Evolutionary conservation across 2,329 filamentous ascomycete species (phyloP).

Genomic region (Sporothrix curviconia): DNA sequence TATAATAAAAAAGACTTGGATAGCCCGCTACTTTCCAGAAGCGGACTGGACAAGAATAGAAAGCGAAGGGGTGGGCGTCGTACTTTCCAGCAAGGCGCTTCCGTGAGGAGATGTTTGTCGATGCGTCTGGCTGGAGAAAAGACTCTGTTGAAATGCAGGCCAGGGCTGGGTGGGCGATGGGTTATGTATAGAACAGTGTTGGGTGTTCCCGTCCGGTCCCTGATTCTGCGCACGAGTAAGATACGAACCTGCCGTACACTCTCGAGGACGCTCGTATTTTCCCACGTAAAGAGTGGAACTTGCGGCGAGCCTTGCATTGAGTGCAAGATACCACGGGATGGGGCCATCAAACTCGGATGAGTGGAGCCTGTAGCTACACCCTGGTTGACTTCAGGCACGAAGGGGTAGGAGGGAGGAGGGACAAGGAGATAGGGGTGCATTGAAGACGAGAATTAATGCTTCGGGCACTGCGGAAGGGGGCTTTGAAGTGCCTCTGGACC

Average conservation of each 20-base stretch:
- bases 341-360: neutral
- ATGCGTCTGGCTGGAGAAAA: neutral
- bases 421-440: neutral
- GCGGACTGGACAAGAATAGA: neutral
- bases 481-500: too few species aligned
- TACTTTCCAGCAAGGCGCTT: neutral
- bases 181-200: neutral
- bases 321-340: neutral
- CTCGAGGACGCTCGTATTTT: too few species aligned
- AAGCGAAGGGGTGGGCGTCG: neutral
- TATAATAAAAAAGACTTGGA: slow-evolving; percentile 6
- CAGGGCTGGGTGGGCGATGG: neutral
- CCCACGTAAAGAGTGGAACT: too few species aligned
- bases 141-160: neutral
- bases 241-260: too few species aligned
- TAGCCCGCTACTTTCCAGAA: slow-evolving; percentile 11
- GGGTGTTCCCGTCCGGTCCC: neutral
- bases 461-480: neutral
- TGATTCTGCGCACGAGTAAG: too few species aligned
- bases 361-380: neutral
- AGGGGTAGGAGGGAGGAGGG: neutral
- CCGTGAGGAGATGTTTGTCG: neutral
- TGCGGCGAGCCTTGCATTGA: neutral
- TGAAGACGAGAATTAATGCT: neutral
- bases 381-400: slow-evolving; percentile 2